Evolutionary conservation across 1,139 yeast species (phyloP).

Genomic region (Groenewaldozyma auringiensis): DNA sequence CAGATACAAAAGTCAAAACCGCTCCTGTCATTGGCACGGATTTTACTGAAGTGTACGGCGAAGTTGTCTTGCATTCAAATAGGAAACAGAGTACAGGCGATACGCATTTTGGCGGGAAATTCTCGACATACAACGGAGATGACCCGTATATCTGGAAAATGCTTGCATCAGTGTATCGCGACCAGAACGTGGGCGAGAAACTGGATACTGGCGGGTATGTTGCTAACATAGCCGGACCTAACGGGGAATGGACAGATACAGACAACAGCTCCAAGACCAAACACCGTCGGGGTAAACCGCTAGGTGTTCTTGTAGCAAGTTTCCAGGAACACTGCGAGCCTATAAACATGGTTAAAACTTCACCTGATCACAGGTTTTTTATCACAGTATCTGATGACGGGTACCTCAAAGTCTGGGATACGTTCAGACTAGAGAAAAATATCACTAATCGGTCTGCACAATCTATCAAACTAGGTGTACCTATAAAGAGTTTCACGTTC

Average conservation of each 20-base stretch:
- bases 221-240: not conserved
- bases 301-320: slow-evolving; percentile 53
- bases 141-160: slow-evolving; percentile 57
- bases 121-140: slow-evolving; percentile 38
- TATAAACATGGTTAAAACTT: slow-evolving; percentile 48
- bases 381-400: slow-evolving; percentile 78
- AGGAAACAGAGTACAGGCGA: not conserved
- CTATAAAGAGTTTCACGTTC: slow-evolving; percentile 35
- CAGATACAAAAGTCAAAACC: not conserved
- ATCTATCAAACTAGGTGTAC: slow-evolving; percentile 23
- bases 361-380: slow-evolving; percentile 58
- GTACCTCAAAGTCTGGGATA: slow-evolving; percentile 68
- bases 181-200: slow-evolving; percentile 41
- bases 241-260: not conserved
- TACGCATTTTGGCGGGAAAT: not conserved
- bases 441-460: slow-evolving; percentile 52
- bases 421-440: slow-evolving; percentile 54
- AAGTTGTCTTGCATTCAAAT: slow-evolving; percentile 15
- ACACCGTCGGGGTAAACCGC: slow-evolving; percentile 22
- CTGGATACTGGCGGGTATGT: slow-evolving; percentile 50
- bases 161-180: slow-evolving; percentile 46
- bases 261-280: not conserved
- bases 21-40: slow-evolving; percentile 22
- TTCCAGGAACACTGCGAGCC: slow-evolving; percentile 47
- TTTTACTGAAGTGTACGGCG: slow-evolving; percentile 25